Percentiles rank a stretch among this genome's conserved stretches.
These are phyloP conservation scores for Linum tenue DNA, from an alignment of 345 rosid genomes.

Conservation along the genomic window DNA sequence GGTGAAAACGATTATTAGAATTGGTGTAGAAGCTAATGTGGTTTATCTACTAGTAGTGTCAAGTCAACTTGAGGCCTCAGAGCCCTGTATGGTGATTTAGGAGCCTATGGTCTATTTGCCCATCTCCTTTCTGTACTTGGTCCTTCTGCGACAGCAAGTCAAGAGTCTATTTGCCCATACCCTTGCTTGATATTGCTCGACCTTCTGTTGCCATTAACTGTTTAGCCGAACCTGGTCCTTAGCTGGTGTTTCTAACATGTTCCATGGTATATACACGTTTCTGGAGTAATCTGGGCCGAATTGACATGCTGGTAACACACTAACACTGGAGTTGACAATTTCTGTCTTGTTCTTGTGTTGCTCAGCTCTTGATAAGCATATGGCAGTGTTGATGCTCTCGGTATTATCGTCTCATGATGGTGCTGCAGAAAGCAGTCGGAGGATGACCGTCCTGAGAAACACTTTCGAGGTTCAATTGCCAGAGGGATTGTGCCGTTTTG, in stretches of 20 bases:
- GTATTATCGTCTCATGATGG: neutral
- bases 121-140: neutral
- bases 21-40: neutral
- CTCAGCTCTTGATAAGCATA: neutral
- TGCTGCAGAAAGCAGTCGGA: neutral
- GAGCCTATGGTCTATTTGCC: neutral
- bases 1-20: neutral
- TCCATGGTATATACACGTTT: neutral
- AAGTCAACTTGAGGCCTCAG: neutral
- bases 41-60: neutral
- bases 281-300: neutral
- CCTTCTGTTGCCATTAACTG: neutral
- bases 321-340: neutral
- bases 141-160: neutral
- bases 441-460: neutral
- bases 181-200: neutral
- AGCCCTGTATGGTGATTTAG: neutral
- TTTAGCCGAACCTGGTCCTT: neutral
- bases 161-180: neutral
- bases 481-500: neutral
- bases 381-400: too few relatives aligned
- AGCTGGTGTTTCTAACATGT: neutral
- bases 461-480: neutral
- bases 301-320: too few relatives aligned
- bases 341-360: neutral